Evolutionary conservation across 1,284 basidiomycete species (phyloP).

Genomic region (Boletus sp.): DNA sequence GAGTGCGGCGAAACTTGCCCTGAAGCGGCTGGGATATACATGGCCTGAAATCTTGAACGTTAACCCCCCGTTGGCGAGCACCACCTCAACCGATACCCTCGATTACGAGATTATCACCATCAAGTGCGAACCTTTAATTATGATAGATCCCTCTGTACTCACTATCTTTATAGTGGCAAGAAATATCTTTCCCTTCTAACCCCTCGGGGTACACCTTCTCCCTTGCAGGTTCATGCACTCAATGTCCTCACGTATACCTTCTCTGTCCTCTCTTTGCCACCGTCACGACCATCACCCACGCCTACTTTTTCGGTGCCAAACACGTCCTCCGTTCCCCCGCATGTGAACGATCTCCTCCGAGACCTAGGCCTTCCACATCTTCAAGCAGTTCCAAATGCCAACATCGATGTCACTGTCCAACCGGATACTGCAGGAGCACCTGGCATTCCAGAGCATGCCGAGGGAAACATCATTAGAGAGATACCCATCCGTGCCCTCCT

Average conservation of each 20-base stretch:
- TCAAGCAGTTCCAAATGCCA: constrained; percentile 35
- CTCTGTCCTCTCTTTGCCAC: constrained; percentile 41
- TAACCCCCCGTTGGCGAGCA: constrained; percentile 30
- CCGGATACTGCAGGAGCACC: constrained; percentile 18
- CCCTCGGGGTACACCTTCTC: constrained; percentile 50
- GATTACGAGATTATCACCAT: constrained; percentile 55
- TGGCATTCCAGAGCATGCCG: constrained; percentile 18
- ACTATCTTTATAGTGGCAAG: constrained; percentile 43
- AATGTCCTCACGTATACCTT: constrained; percentile 71
- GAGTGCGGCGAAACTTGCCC: constrained; percentile 26
- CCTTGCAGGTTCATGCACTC: constrained; percentile 62
- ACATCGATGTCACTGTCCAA: constrained; percentile 24
- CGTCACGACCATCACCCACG: constrained; percentile 33
- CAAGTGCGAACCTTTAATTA: constrained; percentile 40
- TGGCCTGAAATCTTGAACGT: constrained; percentile 65
- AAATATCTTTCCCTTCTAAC: constrained; percentile 54
- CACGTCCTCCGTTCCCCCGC: constrained; percentile 23
- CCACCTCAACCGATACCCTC: constrained; percentile 42
- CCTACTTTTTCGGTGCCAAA: constrained; percentile 13
- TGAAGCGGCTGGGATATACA: constrained; percentile 46
- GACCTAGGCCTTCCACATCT: constrained; percentile 57
- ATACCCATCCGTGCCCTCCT: constrained; percentile 48
- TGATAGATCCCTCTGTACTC: constrained; percentile 4
- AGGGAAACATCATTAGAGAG: constrained; percentile 34
- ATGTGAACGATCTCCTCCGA: constrained; percentile 58